Conservation (phyloP, 2,329 filamentous ascomycete genomes). For the Lachnellula arida region DNA sequence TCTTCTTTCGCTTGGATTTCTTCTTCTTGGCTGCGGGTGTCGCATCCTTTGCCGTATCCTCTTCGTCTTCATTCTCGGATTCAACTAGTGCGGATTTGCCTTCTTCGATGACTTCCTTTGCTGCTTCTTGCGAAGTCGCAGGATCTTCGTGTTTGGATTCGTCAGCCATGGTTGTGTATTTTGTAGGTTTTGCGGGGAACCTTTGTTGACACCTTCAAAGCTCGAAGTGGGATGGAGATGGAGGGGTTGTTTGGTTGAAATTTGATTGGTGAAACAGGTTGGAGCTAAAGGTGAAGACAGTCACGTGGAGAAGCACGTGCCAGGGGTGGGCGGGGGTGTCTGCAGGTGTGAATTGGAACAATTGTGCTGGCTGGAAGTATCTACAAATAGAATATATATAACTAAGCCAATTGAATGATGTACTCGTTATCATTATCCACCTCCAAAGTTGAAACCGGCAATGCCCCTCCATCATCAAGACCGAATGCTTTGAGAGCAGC, state of each 20-base stretch:
- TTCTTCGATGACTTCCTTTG: conserved; percentile 18
- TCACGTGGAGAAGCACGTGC: background rate
- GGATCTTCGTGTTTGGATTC: conserved; percentile 60
- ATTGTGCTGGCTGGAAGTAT: no score
- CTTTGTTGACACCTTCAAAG: background rate
- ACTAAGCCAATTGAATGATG: background rate
- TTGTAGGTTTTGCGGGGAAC: background rate
- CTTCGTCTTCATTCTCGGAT: conserved; percentile 43
- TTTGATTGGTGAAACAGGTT: background rate
- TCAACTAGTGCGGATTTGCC: conserved; percentile 37
- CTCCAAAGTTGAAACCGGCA: conserved; percentile 10
- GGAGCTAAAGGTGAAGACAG: background rate
- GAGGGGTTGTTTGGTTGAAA: conserved; percentile 7
- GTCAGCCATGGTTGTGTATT: conserved; percentile 42
- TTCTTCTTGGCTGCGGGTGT: conserved; percentile 46
- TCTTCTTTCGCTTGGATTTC: conserved; percentile 62
- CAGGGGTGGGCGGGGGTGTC: no score
- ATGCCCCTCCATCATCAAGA: conserved; percentile 26
- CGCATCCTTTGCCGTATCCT: conserved; percentile 29
- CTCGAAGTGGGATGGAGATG: conserved; percentile 9
- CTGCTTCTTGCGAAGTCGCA: conserved; percentile 43
- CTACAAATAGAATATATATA: no score
- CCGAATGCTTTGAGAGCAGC: conserved; percentile 64
- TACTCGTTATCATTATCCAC: background rate
- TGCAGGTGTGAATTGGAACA: no score